Evolutionary conservation across 1,284 basidiomycete species (phyloP), one percentile per base, ranked within the genome.

Genomic region (Cryptococcus sp.): DNA sequence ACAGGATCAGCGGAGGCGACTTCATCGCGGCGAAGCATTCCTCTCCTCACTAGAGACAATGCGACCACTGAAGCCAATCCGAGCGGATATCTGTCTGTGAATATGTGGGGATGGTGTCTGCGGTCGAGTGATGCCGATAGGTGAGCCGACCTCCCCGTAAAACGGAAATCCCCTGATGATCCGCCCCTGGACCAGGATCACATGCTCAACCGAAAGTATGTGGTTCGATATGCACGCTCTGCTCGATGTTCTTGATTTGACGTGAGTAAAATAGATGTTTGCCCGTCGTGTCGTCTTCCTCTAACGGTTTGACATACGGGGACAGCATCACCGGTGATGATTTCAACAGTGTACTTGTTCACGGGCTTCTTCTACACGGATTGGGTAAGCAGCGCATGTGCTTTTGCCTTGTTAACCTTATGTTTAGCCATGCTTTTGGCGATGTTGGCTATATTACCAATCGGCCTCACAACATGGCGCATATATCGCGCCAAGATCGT

Each of bases 31-130:
- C 29, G 29, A 10, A 7, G 13, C 8, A 2, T 10, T 10, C 13
- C 8, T 34, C 29, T 34, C 8, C 29, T 34, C 3, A 10, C 8
- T 13, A 34, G 29, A 34, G 29, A 34, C 29, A 34, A 34, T 16
- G 52, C 25, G 8, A 34, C 29, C 29, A 34, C 5, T 34, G 29
- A 4, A 7, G 8, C 29, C 5, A 10, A 34, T 34, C 8, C 29
- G 29, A 34, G 29, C 29, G 58, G 58, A 22, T 45, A 43, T 11
- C 50, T 69, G 19, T 53, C 47, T 15, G 50, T 69, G 11, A 67
- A 65, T 11, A 59, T 66, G 46, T 69, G 68, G 68, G 68, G 68
- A 11, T 69, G 68, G 68, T 67, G 66, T 49, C 37, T 67, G 51
- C 56, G 51, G 26, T 38, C 53, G 40, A 23, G 13, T 1, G 45